Conservation (phyloP, 2,329 filamentous ascomycete genomes). For the Scedosporium apiospermum region DNA sequence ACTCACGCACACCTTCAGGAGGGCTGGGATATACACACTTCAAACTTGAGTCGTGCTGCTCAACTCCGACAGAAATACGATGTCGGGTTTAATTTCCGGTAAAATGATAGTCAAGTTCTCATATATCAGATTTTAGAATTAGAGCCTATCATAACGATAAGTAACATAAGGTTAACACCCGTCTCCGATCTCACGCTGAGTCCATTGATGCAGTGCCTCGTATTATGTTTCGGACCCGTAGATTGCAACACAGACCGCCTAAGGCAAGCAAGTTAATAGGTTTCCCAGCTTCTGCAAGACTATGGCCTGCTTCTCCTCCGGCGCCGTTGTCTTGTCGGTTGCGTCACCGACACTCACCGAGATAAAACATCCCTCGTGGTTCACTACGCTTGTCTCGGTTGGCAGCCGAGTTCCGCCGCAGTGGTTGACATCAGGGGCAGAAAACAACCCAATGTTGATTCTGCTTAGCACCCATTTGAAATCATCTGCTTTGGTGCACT, state of each 20-base stretch:
- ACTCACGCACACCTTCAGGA: too few relatives aligned
- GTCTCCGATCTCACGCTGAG: too few relatives aligned
- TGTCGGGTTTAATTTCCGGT: too few relatives aligned
- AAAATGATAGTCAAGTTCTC: too few relatives aligned
- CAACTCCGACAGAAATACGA: too few relatives aligned
- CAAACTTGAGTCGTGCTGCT: too few relatives aligned
- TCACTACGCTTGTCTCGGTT: constrained; percentile 44
- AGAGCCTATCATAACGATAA: too few relatives aligned
- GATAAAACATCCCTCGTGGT: constrained; percentile 45
- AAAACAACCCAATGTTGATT: constrained; percentile 46
- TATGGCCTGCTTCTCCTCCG: constrained; percentile 37
- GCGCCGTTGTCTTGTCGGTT: constrained; percentile 48
- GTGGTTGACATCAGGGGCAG: constrained; percentile 43
- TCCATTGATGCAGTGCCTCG: too few relatives aligned
- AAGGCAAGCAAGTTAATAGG: constrained; percentile 37
- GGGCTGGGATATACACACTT: too few relatives aligned
- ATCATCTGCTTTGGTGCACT: constrained; percentile 40
- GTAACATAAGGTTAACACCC: too few relatives aligned
- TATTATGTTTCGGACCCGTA: too few relatives aligned
- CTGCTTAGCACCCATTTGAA: constrained; percentile 58
- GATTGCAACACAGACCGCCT: neutral
- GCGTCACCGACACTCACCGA: constrained; percentile 55
- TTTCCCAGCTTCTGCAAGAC: constrained; percentile 40
- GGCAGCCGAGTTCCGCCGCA: constrained; percentile 49
- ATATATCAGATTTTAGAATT: too few relatives aligned